Evolutionary conservation across 139 green algal genomes (phyloP).

Genomic region (Chlamydomonas incerta): DNA sequence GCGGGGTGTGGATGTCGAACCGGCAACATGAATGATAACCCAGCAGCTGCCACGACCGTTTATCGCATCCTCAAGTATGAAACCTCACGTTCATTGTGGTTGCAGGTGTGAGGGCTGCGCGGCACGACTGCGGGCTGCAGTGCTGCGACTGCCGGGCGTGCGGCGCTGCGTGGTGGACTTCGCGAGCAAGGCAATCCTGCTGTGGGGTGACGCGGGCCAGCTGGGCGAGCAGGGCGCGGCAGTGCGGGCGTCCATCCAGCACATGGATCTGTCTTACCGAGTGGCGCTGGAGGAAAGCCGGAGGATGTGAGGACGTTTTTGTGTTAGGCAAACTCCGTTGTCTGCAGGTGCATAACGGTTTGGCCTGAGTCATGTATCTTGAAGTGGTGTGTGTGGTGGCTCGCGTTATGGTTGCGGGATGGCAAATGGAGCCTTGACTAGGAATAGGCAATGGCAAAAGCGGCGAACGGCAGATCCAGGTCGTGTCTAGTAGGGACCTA

Average conservation of each 20-base stretch:
- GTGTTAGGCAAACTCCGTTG: too few species aligned
- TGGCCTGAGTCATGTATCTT: too few species aligned
- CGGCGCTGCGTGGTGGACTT: constrained; percentile 35
- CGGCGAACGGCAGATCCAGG: too few species aligned
- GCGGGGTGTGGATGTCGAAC: too few species aligned
- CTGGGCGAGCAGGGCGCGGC: background rate
- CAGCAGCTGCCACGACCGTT: background rate
- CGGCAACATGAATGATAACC: too few species aligned
- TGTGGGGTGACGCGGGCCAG: constrained; percentile 23
- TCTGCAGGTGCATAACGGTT: too few species aligned
- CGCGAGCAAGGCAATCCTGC: background rate
- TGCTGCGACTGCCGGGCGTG: constrained; percentile 35
- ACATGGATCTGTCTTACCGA: constrained; percentile 24
- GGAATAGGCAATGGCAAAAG: too few species aligned
- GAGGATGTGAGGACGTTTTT: background rate
- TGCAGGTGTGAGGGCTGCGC: constrained; percentile 54
- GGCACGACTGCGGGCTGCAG: constrained; percentile 15
- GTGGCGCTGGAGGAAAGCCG: constrained; percentile 13
- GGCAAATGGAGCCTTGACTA: too few species aligned
- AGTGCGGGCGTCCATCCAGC: background rate
- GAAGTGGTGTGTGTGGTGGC: too few species aligned
- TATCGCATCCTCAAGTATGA: too few species aligned
- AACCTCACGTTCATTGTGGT: constrained; percentile 1
- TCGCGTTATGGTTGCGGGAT: too few species aligned
- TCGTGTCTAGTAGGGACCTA: too few species aligned